These are phyloP conservation scores for Cladobotryum protrusum DNA, from an alignment of 2,329 filamentous ascomycete genomes.

Conservation along the genomic window DNA sequence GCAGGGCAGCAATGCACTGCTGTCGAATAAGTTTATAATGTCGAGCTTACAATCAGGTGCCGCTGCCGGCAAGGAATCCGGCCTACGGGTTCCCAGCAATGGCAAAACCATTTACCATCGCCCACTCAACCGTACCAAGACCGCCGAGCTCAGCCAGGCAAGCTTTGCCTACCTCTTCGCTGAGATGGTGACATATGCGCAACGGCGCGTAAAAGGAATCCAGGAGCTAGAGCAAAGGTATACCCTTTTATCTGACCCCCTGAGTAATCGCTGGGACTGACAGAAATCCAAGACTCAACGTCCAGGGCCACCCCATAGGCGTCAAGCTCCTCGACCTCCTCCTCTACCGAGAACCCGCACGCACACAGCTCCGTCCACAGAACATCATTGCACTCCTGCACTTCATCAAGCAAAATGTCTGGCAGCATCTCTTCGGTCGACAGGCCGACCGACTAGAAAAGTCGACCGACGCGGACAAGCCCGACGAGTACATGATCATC, in stretches of 20 bases:
- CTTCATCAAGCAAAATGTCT: slow-evolving; percentile 88
- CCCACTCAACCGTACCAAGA: slow-evolving; percentile 83
- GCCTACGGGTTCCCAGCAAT: slow-evolving; percentile 81
- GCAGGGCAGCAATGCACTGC: slow-evolving; percentile 8
- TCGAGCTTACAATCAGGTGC: slow-evolving; percentile 45
- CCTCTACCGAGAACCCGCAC: slow-evolving; percentile 70
- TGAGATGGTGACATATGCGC: slow-evolving; percentile 95
- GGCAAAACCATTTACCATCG: slow-evolving; percentile 98
- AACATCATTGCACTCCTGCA: slow-evolving; percentile 88
- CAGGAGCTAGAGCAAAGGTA: slow-evolving; percentile 89
- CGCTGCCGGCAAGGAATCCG: slow-evolving; percentile 44
- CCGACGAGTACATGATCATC: slow-evolving; percentile 97
- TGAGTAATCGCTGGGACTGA: neutral
- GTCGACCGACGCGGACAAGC: slow-evolving; percentile 70
- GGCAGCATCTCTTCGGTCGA: slow-evolving; percentile 85
- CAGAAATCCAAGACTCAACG: slow-evolving; percentile 59
- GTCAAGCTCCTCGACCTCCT: slow-evolving; percentile 92
- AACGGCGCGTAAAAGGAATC: slow-evolving; percentile 83
- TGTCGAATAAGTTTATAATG: slow-evolving; percentile 29
- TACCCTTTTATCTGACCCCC: slow-evolving; percentile 14
- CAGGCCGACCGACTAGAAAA: slow-evolving; percentile 92
- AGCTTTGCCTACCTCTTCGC: slow-evolving; percentile 95
- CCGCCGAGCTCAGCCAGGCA: slow-evolving; percentile 82
- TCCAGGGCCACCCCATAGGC: slow-evolving; percentile 88
- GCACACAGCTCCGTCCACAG: slow-evolving; percentile 70